phyloP scores from a whole-genome alignment of 2,329 filamentous ascomycete species.

The Colletotrichum sansevieriae region DNA sequence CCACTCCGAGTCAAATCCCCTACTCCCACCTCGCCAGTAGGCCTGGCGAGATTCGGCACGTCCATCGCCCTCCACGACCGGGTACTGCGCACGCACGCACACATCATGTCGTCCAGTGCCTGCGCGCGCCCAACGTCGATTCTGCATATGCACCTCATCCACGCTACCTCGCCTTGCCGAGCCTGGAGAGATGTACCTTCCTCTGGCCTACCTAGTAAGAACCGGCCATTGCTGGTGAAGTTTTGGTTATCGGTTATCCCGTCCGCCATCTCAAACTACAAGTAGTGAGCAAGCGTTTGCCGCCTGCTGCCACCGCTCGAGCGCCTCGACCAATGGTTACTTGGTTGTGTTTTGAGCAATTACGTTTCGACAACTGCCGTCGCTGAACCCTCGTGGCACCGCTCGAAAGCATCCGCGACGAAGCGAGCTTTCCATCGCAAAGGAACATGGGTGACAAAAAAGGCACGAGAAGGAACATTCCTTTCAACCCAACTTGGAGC shows the following conservation, averaged over 20 bases:
- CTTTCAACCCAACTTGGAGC: neutral
- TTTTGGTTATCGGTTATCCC: neutral
- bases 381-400: neutral
- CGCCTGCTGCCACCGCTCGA: neutral
- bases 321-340: neutral
- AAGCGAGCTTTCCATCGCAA: neutral
- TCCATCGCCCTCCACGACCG: constrained; percentile 25
- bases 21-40: neutral
- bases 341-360: neutral
- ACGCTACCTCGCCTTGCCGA: constrained; percentile 15
- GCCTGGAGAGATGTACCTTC: neutral
- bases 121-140: constrained; percentile 15
- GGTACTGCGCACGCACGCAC: constrained; percentile 7
- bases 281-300: neutral
- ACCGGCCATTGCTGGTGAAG: constrained; percentile 1
- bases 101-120: constrained; percentile 1
- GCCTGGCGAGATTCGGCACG: constrained; percentile 34
- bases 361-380: neutral
- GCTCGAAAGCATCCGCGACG: constrained; percentile 3
- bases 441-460: neutral
- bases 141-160: constrained; percentile 28
- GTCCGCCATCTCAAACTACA: neutral
- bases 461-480: too few relatives aligned
- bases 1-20: constrained; percentile 24
- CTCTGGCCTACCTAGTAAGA: neutral